These are phyloP conservation scores for Salix exigua DNA, from an alignment of 345 rosid species.

Conservation along the genomic window DNA sequence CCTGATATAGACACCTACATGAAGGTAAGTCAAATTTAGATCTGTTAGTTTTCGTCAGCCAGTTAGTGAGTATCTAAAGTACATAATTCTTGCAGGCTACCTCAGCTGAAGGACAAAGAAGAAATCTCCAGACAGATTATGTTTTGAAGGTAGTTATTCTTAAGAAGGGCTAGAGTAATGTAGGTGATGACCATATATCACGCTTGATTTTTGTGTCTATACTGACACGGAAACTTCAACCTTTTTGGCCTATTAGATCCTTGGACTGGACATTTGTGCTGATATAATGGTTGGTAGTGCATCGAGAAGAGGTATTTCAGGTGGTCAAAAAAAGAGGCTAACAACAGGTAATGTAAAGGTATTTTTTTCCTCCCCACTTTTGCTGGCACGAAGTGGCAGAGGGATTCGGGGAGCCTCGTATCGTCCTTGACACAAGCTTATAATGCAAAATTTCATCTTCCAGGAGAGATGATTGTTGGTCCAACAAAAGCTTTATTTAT, in stretches of 20 bases:
- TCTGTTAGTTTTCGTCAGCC: neutral
- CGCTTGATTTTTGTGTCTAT: no score
- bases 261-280: neutral
- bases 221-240: neutral
- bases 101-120: neutral
- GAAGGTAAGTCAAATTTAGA: neutral
- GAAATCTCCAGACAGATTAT: slow-evolving; percentile 7
- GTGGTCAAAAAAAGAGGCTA: slow-evolving; percentile 11
- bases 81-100: neutral
- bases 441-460: neutral
- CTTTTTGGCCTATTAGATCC: neutral
- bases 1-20: neutral
- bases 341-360: neutral
- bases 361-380: neutral
- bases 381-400: neutral
- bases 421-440: no score
- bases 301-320: slow-evolving; percentile 8
- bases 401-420: no score
- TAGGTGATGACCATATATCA: no score
- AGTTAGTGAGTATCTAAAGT: neutral
- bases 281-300: slow-evolving; percentile 1
- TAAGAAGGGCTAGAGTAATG: neutral
- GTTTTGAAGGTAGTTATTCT: neutral
- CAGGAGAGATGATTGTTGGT: slow-evolving; percentile 12
- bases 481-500: slow-evolving; percentile 8